A percentile compares a stretch with the other conserved stretches of the same genome.
Evolutionary conservation across 2,329 filamentous ascomycete species (phyloP).

Genomic region (Clonostachys rhizophaga): DNA sequence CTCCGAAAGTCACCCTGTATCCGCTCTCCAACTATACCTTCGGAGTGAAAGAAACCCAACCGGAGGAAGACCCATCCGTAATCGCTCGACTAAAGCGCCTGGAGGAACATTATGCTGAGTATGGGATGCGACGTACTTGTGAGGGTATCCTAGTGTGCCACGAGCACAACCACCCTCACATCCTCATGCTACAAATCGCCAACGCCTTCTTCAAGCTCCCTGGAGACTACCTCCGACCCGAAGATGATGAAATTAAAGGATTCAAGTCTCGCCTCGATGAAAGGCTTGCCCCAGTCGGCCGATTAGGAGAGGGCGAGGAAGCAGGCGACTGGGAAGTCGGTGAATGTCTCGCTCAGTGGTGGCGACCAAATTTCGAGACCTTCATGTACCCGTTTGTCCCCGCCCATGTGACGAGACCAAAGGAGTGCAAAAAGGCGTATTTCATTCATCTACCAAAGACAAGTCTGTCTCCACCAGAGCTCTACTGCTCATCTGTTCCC

Average conservation of each 20-base stretch:
- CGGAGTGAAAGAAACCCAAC: slow-evolving; percentile 96
- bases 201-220: slow-evolving; percentile 99
- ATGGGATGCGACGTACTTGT: slow-evolving; percentile 96
- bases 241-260: slow-evolving; percentile 89
- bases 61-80: slow-evolving; percentile 95
- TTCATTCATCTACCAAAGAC: slow-evolving; percentile 91
- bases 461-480: slow-evolving; percentile 52
- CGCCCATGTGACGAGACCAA: slow-evolving; percentile 90
- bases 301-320: slow-evolving; percentile 80
- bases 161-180: slow-evolving; percentile 98
- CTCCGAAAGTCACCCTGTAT: slow-evolving; percentile 83
- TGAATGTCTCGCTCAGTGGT: slow-evolving; percentile 96
- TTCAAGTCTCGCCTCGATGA: slow-evolving; percentile 94
- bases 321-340: slow-evolving; percentile 86
- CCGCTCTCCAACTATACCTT: slow-evolving; percentile 99
- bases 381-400: slow-evolving; percentile 99
- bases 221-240: slow-evolving; percentile 85
- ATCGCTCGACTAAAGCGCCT: slow-evolving; percentile 86
- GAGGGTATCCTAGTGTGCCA: slow-evolving; percentile 97
- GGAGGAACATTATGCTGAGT: slow-evolving; percentile 87
- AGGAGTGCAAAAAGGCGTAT: slow-evolving; percentile 99
- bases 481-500: neutral
- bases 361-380: slow-evolving; percentile 97
- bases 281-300: slow-evolving; percentile 85
- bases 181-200: slow-evolving; percentile 97